Evolutionary conservation across 257 asterid genomes (phyloP).

Genomic region (Plantago major): DNA sequence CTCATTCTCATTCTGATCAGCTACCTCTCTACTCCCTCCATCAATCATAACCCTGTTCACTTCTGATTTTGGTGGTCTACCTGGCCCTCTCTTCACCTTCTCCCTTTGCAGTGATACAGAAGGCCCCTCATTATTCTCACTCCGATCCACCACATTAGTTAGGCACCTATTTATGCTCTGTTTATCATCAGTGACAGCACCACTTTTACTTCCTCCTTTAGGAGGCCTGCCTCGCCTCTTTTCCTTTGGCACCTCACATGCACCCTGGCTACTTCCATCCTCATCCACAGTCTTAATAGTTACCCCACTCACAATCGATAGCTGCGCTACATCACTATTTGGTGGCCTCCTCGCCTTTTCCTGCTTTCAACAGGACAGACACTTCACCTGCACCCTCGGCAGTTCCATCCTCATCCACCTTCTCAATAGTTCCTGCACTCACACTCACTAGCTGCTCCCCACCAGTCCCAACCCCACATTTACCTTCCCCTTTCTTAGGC

Average conservation of each 20-base stretch:
- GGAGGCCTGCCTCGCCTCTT: conserved; percentile 3
- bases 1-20: background rate
- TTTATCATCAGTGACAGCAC: background rate
- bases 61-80: background rate
- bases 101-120: background rate
- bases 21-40: background rate
- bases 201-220: background rate
- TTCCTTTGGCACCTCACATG: background rate
- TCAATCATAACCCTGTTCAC: background rate
- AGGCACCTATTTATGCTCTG: background rate
- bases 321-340: background rate
- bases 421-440: background rate
- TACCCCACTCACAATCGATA: background rate
- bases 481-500: background rate
- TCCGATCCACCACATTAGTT: background rate
- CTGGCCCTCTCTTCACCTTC: background rate
- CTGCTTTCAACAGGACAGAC: background rate
- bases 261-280: background rate
- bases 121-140: background rate
- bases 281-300: background rate
- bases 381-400: background rate
- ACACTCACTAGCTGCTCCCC: background rate
- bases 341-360: conserved; percentile 4
- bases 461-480: background rate
- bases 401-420: background rate